Evolutionary conservation across 169 alveolate genomes (phyloP).

Genomic region (Theileria sp.): DNA sequence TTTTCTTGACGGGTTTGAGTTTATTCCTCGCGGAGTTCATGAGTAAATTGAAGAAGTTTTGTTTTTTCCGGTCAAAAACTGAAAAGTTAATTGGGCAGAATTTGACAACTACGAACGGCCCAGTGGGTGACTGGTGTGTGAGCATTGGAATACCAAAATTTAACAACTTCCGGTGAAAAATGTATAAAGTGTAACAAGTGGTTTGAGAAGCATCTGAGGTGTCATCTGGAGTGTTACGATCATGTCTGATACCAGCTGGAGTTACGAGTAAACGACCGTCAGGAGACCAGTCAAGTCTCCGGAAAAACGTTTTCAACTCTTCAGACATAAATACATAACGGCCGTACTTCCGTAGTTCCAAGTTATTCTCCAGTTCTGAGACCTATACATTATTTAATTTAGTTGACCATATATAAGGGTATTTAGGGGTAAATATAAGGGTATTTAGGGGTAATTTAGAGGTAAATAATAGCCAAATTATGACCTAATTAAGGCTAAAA

Average conservation of each 20-base stretch:
- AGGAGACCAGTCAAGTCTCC: conserved; percentile 89
- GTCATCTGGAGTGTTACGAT: not conserved
- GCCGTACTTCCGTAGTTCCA: conserved; percentile 43
- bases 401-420: too few relatives aligned
- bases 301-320: conserved; percentile 82
- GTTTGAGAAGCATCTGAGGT: not conserved
- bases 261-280: conserved; percentile 83
- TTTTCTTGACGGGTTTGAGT: conserved; percentile 14
- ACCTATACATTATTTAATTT: conserved; percentile 1
- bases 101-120: conserved; percentile 63
- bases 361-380: conserved; percentile 29
- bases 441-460: too few relatives aligned
- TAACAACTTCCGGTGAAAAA: conserved; percentile 59
- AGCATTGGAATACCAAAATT: conserved; percentile 63
- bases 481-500: too few relatives aligned
- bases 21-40: conserved; percentile 22
- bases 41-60: conserved; percentile 44
- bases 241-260: conserved; percentile 83
- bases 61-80: conserved; percentile 34
- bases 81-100: conserved; percentile 55
- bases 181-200: conserved; percentile 41
- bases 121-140: conserved; percentile 67
- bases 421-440: too few relatives aligned
- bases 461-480: too few relatives aligned
- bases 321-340: conserved; percentile 78